Evolutionary conservation across 495 filamentous ascomycete genomes (phyloP).

Genomic region (Neurospora tetraspora): DNA sequence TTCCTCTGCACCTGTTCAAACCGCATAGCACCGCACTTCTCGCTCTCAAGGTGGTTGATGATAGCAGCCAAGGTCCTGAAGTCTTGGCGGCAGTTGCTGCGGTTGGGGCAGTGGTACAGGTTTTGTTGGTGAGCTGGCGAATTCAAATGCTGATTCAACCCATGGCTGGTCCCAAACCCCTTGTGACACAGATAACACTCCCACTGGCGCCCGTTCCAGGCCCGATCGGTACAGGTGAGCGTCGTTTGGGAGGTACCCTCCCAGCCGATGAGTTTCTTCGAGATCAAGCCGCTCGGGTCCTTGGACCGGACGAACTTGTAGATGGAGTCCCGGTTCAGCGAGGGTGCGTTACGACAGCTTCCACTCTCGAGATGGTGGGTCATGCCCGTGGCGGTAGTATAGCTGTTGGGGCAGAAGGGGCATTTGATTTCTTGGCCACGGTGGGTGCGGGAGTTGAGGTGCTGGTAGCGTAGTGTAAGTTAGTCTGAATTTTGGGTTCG

Average conservation of each 20-base stretch:
- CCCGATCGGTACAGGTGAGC: conserved; percentile 11
- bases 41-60: conserved; percentile 49
- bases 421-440: conserved; percentile 16
- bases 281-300: conserved; percentile 22
- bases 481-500: neutral
- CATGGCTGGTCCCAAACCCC: conserved; percentile 1
- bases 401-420: conserved; percentile 21
- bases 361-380: conserved; percentile 23
- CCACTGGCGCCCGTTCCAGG: conserved; percentile 18
- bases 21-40: conserved; percentile 36
- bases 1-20: conserved; percentile 37
- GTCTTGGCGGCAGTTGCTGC: conserved; percentile 25
- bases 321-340: conserved; percentile 19
- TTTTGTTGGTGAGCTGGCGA: conserved; percentile 32
- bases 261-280: conserved; percentile 27
- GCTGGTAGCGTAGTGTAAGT: conserved; percentile 6
- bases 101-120: conserved; percentile 46
- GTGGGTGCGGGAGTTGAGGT: conserved; percentile 21
- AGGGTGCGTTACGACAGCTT: conserved; percentile 8
- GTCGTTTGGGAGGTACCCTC: neutral
- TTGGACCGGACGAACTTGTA: conserved; percentile 20
- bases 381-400: conserved; percentile 22
- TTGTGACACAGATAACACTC: conserved; percentile 27
- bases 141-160: conserved; percentile 25
- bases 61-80: conserved; percentile 39